Evolutionary conservation across 2,329 filamentous ascomycete genomes (phyloP), one percentile per base, ranked within the genome.

Genomic region (Aspergillus sp.): DNA sequence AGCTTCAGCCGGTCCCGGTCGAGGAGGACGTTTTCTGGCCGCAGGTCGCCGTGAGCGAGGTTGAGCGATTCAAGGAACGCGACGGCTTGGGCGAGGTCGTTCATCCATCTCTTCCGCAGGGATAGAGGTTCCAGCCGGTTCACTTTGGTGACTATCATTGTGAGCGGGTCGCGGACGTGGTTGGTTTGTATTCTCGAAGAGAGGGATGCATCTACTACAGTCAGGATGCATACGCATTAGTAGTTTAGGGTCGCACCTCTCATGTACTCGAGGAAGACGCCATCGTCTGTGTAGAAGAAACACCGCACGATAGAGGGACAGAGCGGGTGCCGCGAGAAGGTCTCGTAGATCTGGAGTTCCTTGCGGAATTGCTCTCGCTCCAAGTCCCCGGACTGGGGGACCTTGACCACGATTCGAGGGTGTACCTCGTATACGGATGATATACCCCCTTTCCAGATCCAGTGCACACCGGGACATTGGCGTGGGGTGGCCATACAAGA

Each of bases 61-160:
- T 65, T 60, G 14, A 70, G 58, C 0, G 65, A 67, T 58, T 68
- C 67, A 0, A 70, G 52, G 45, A 69, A 69, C 56, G 67, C 63
- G 43, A 67, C 59, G 10, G 59, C 67, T 57, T 65, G 59, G 42
- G 66, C 57, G 21, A 71, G 62, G 25, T 67, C 55, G 36, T 66
- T 68, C 61, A 69, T 69, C 67, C 62, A 71, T 57, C 25, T 29
- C 25, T 61, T 64, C 52, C 61, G 59, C 25, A 68, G 54, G 20
- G 23, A 7, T 14, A 66, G 43, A 36, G 61, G 59, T 47, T 68
- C 66, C 14, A 68, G 20, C 17, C 56, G 66, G 42, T 64, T 19
- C 5, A 68, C 64, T 50, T 48, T 57, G 21, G 55, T 64, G 49
- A 69, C 59, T 5, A 62, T 16, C 23, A 36, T 58, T 17, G 55